phyloP scores from a whole-genome alignment of 495 filamentous ascomycete genomes.

The Physcia stellaris region DNA sequence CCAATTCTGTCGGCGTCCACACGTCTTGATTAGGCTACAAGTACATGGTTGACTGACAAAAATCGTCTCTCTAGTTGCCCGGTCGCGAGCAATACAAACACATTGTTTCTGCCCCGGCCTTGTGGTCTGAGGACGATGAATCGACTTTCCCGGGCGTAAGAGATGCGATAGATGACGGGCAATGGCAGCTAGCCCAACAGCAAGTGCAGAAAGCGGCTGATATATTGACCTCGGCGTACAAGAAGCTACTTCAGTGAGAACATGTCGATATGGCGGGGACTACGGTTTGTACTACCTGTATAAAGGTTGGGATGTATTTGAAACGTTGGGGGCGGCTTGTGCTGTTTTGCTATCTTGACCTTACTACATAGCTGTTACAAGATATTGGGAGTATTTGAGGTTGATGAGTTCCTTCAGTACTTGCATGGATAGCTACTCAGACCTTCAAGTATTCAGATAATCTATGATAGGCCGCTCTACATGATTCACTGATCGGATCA shows the following conservation, averaged over 20 bases:
- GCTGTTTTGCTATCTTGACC: no score
- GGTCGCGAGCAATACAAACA: slow-evolving; percentile 92
- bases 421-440: no score
- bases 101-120: slow-evolving; percentile 70
- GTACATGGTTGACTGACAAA: not conserved
- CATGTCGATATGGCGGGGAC: no score
- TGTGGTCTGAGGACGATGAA: slow-evolving; percentile 63
- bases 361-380: no score
- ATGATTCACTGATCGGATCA: no score
- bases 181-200: slow-evolving; percentile 57
- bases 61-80: slow-evolving; percentile 69
- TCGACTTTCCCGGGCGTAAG: slow-evolving; percentile 74
- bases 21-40: not conserved
- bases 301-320: no score
- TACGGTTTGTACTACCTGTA: no score
- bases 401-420: no score
- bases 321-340: no score
- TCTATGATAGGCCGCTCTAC: no score
- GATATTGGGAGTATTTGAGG: no score
- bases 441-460: no score
- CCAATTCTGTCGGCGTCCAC: not conserved
- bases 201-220: slow-evolving; percentile 59
- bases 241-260: slow-evolving; percentile 26
- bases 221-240: slow-evolving; percentile 52
- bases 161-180: slow-evolving; percentile 57